phyloP scores from a whole-genome alignment of 257 asterid species.

The Plantago major region DNA sequence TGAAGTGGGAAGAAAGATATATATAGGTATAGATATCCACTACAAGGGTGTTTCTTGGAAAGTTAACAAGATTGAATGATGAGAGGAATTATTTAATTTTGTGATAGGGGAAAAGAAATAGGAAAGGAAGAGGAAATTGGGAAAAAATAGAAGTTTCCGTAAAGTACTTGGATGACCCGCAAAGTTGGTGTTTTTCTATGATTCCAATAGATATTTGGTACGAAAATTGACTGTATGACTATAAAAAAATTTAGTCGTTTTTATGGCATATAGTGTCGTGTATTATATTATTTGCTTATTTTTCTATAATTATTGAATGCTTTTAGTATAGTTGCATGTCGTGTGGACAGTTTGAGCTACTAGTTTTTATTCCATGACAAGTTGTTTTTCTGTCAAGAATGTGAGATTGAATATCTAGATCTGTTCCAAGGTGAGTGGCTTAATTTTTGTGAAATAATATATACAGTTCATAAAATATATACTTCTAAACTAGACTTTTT shows the following conservation, averaged over 20 bases:
- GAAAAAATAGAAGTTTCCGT: conserved; percentile 38
- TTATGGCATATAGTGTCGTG: background rate
- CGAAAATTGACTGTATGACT: conserved; percentile 15
- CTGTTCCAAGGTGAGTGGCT: too few species aligned
- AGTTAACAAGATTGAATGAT: conserved; percentile 32
- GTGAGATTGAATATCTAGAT: too few species aligned
- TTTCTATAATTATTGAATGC: too few species aligned
- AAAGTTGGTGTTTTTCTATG: conserved; percentile 27
- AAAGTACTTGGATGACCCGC: conserved; percentile 54
- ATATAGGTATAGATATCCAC: conserved; percentile 20
- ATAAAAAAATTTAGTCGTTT: background rate
- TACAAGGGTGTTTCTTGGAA: conserved; percentile 59
- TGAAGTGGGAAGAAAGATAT: conserved; percentile 9
- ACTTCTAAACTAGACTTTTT: too few species aligned
- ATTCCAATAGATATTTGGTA: conserved; percentile 11
- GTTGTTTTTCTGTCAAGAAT: too few species aligned
- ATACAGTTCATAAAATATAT: too few species aligned
- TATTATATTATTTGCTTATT: too few species aligned
- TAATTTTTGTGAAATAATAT: too few species aligned
- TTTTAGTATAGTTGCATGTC: too few species aligned
- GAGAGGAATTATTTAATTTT: conserved; percentile 8
- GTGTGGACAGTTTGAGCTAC: background rate
- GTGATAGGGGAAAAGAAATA: conserved; percentile 23
- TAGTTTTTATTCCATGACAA: background rate
- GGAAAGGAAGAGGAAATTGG: conserved; percentile 47